Evolutionary conservation across 106 monocot species (phyloP), one percentile per base, ranked within the genome.

Genomic region (Dendrobium chrysotoxum): DNA sequence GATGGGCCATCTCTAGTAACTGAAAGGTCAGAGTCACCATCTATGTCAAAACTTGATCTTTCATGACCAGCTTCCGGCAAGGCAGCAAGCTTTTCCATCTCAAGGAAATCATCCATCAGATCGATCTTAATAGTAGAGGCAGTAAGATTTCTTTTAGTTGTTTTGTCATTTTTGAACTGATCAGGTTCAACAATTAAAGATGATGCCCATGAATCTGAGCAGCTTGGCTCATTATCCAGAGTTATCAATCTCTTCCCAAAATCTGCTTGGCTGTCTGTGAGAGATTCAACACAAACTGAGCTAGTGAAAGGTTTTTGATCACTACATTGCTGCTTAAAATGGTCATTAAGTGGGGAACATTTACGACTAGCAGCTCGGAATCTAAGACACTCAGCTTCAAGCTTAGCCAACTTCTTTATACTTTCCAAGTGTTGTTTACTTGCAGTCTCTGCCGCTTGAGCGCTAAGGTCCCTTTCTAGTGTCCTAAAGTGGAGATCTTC

Each of bases 301-400:
- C 25, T 47, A 44, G 28, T 1, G 7, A 53, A 3, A 35, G 46
- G 46, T 77, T 80, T 80, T 28, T 78, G 12, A 18, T 80, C 83
- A 66, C 6, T 2, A 1, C 15, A 66, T 2, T 2, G 7, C 21
- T 3, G 25, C 21, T 66, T 66, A 55, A 55, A 4, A 66, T 66
- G 65, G 8, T 26, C 11, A 80, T 76, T 80, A 65, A 46, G 39
- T 40, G 77, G 68, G 7, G 68, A 78, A 47, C 25, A 17, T 79
- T 83, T 91, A 18, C 78, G 80, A 40, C 39, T 76, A 40, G 45
- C 40, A 76, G 75, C 44, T 4, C 54, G 79, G 31, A 93, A 38
- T 57, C 79, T 84, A 31, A 80, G 88, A 12, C 90, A 90, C 71
- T 93, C 90, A 28, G 93, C 79, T 81, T 93, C 93, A 79, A 93